Evolutionary conservation across 805 yeast species (phyloP).

Genomic region (Saccharomyces paradoxus): DNA sequence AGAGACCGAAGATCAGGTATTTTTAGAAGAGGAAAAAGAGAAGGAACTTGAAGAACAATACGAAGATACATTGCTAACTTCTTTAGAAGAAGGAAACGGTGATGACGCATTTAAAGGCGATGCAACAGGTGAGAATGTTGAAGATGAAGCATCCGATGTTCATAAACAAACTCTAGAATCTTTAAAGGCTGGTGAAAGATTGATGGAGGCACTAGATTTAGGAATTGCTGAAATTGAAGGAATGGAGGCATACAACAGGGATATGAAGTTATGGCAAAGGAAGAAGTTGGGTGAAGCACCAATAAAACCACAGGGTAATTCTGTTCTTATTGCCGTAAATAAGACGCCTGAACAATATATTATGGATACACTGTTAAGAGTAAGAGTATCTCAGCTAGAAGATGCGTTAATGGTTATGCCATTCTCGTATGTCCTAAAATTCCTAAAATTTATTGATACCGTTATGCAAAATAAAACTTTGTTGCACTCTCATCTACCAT

Average conservation of each 20-base stretch:
- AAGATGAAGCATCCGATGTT: slow-evolving; percentile 56
- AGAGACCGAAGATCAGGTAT: slow-evolving; percentile 91
- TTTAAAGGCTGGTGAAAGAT: slow-evolving; percentile 85
- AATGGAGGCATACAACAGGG: slow-evolving; percentile 41
- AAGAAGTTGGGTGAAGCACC: slow-evolving; percentile 44
- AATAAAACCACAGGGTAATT: slow-evolving; percentile 52
- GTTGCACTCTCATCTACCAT: slow-evolving; percentile 44
- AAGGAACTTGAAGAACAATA: slow-evolving; percentile 89
- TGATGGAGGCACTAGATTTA: slow-evolving; percentile 85
- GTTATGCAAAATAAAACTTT: slow-evolving; percentile 54
- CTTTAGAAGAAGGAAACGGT: slow-evolving; percentile 52
- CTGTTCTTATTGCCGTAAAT: slow-evolving; percentile 66
- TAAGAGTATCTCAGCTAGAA: slow-evolving; percentile 78
- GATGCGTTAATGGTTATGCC: slow-evolving; percentile 90
- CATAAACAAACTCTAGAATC: slow-evolving; percentile 82
- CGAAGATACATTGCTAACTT: slow-evolving; percentile 68
- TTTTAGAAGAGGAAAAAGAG: slow-evolving; percentile 92
- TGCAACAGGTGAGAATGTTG: slow-evolving; percentile 34
- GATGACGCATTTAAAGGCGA: slow-evolving; percentile 35
- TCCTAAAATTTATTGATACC: slow-evolving; percentile 63
- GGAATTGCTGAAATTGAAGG: slow-evolving; percentile 65
- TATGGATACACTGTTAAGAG: slow-evolving; percentile 57
- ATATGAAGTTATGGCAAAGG: slow-evolving; percentile 34
- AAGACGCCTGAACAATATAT: slow-evolving; percentile 73
- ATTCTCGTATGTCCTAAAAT: slow-evolving; percentile 66